Evolutionary conservation across 208 protist species (phyloP).

Genomic region (Crithidia expoeki): DNA sequence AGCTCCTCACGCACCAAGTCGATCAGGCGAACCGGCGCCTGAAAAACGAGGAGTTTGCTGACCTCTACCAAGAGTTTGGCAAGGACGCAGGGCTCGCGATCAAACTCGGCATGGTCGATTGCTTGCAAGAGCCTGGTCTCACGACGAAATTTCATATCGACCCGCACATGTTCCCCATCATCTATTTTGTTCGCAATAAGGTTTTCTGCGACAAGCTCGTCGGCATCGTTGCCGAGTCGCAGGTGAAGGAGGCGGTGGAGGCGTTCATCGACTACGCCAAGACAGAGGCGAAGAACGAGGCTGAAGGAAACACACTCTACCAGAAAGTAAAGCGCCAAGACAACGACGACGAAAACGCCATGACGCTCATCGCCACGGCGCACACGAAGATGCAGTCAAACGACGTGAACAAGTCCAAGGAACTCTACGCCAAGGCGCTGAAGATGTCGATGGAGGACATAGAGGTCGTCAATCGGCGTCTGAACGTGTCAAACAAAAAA

Average conservation of each 20-base stretch:
- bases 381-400: conserved; percentile 70
- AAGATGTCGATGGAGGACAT: conserved; percentile 54
- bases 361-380: conserved; percentile 78
- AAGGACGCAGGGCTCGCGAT: conserved; percentile 80
- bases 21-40: conserved; percentile 71
- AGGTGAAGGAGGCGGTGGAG: conserved; percentile 87
- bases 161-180: conserved; percentile 82
- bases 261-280: conserved; percentile 85
- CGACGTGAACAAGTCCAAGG: conserved; percentile 69
- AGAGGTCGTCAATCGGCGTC: conserved; percentile 52
- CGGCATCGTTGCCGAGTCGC: conserved; percentile 81
- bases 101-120: conserved; percentile 85
- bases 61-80: conserved; percentile 78
- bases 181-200: conserved; percentile 84
- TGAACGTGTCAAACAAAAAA: conserved; percentile 75
- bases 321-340: conserved; percentile 69
- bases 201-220: conserved; percentile 71
- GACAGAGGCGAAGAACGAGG: conserved; percentile 63
- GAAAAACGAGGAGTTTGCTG: conserved; percentile 45
- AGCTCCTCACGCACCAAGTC: conserved; percentile 65
- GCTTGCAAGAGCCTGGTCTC: conserved; percentile 64
- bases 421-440: conserved; percentile 76
- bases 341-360: conserved; percentile 88
- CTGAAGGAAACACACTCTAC: conserved; percentile 57
- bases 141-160: conserved; percentile 71